A percentile compares a stretch with the other conserved stretches of the same genome.
Conservation (phyloP, 177 flowering plant species). For the Telopea speciosissima region DNA sequence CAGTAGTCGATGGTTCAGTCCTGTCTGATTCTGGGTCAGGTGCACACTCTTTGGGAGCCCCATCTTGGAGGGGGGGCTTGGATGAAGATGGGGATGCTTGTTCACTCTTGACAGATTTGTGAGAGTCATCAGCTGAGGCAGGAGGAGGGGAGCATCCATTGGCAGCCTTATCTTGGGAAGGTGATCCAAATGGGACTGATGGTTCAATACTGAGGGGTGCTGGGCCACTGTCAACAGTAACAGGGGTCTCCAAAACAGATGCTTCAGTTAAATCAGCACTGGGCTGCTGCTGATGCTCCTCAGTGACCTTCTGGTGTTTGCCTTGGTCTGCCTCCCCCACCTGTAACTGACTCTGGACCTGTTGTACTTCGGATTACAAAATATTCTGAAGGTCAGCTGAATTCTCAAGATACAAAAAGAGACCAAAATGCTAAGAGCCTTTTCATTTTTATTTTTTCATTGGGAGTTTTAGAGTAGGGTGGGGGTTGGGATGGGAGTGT, state of each 20-base stretch:
- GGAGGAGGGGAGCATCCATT: constrained; percentile 19
- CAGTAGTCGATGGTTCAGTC: neutral
- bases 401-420: neutral
- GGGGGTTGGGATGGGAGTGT: too few species aligned
- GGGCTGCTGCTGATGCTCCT: neutral
- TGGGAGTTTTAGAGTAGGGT: too few species aligned
- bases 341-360: neutral
- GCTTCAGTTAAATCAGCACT: neutral
- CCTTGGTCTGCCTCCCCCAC: neutral
- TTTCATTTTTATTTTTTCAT: too few species aligned
- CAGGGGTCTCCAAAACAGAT: neutral
- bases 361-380: neutral
- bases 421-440: too few species aligned
- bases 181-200: constrained; percentile 70
- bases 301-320: neutral
- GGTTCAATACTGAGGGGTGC: constrained; percentile 63
- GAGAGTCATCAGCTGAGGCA: too few species aligned
- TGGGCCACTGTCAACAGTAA: constrained; percentile 35
- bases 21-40: neutral
- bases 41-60: too few species aligned
- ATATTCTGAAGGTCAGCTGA: neutral
- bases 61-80: too few species aligned
- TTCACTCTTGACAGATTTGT: too few species aligned
- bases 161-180: constrained; percentile 39
- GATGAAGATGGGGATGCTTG: too few species aligned